Conservation (phyloP, 176 grass and related monocot genomes). For the Coix lacrymajobi region DNA sequence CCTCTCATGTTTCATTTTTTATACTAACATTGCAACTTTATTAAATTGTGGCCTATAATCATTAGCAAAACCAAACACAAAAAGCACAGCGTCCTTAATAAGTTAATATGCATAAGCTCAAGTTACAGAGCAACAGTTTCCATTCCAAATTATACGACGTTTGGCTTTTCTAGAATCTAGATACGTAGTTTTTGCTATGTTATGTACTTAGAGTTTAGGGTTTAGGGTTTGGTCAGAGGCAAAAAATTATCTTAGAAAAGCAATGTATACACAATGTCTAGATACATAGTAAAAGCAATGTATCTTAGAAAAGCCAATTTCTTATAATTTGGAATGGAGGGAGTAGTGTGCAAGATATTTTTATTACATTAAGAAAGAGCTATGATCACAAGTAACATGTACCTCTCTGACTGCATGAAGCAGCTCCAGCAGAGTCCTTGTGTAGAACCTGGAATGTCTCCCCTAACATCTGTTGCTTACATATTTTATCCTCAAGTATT, state of each 20-base stretch:
- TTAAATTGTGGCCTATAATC: neutral
- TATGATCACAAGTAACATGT: neutral
- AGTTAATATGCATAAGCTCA: neutral
- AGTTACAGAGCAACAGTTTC: neutral
- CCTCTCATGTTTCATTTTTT: neutral
- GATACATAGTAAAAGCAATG: too few species aligned
- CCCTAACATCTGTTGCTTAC: conserved; percentile 45
- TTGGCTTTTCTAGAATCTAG: too few species aligned
- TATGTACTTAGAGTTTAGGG: too few species aligned
- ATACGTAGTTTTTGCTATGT: too few species aligned
- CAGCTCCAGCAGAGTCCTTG: conserved; percentile 3
- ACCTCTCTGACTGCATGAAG: conserved; percentile 31
- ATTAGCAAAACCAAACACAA: neutral
- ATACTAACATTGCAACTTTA: neutral
- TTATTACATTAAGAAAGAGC: conserved; percentile 6
- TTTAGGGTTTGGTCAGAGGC: too few species aligned
- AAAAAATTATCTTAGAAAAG: too few species aligned
- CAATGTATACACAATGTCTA: too few species aligned
- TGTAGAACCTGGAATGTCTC: conserved; percentile 34
- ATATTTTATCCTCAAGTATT: conserved; percentile 23
- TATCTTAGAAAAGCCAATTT: too few species aligned
- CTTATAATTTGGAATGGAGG: neutral
- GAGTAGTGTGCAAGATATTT: neutral
- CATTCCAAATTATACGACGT: too few species aligned
- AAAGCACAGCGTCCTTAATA: neutral